Evolutionary conservation across 306 rosid genomes (phyloP), one percentile per base, ranked within the genome.

Genomic region (Ziziphus jujuba): DNA sequence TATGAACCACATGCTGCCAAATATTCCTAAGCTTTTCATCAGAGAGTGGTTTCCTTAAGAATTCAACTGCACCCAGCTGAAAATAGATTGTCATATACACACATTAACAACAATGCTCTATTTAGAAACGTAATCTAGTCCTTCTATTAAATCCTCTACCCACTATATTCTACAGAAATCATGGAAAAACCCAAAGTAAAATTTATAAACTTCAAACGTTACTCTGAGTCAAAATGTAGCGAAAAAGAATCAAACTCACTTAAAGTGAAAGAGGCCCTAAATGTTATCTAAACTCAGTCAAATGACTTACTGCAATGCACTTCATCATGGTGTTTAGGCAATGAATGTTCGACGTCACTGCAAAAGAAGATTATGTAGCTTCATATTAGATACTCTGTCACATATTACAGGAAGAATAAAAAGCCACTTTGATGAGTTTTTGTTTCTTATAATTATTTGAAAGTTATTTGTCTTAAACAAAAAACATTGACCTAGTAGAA

Each of bases 1-100:
- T 95, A 76, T 91, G 99, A 84, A 91, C 95, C 50, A 91, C 99
- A 81, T 95, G 99, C 89, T 95, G 99, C 99, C 99, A 95, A 67
- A 95, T 85, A 70, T 95, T 88, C 88, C 81, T 84, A 35, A 95
- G 89, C 79, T 91, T 95, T 54, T 91, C 99, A 63, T 90, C 97
- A 0, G 92, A 91, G 48, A 95, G 88, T 10, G 99, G 99, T 82
- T 95, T 95, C 38, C 23, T 77, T 56, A 95, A 82, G 80, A 90
- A 91, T 80, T 91, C 99, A 56, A 90, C 96, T 44, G 95, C 99
- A 13, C 99, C 99, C 72, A 80, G 96, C 99, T 95, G 84, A 72
- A 79, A 79, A 67, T 44, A 59, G 57, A 76, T 71, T 61, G 64
- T 52, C 70, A 63, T 58, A 57, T 34, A 43, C 66, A 49, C 33